phyloP scores from a whole-genome alignment of 495 filamentous ascomycete species.

The Neurospora pannonica region DNA sequence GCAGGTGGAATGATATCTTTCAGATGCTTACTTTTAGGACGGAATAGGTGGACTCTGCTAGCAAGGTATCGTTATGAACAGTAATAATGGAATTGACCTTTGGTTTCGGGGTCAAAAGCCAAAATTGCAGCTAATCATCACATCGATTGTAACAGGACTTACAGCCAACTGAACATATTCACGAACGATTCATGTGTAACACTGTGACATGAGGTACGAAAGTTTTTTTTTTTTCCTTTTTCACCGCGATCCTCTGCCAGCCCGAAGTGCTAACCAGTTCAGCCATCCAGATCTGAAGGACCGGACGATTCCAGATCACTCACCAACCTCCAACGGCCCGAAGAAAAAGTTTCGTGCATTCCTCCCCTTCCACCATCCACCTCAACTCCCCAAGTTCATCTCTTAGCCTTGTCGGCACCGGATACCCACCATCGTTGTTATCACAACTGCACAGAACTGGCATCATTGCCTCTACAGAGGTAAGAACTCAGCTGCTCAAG shows the following conservation, averaged over 20 bases:
- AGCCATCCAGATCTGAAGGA: not conserved
- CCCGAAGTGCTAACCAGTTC: not conserved
- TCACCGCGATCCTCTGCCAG: not conserved
- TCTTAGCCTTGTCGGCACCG: no score
- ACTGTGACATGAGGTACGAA: not conserved
- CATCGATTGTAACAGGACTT: not conserved
- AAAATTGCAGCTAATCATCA: not conserved
- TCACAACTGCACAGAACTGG: not conserved
- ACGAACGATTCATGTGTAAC: not conserved
- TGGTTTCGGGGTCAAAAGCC: not conserved
- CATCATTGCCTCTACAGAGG: not conserved
- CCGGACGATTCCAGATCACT: not conserved
- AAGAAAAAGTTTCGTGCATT: not conserved
- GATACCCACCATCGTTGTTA: no score
- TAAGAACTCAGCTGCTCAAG: not conserved
- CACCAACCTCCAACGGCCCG: not conserved
- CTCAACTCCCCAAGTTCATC: no score
- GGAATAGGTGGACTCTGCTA: not conserved
- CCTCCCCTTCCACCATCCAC: not conserved
- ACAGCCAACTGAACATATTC: not conserved
- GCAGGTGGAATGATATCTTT: not conserved
- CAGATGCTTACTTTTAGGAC: not conserved
- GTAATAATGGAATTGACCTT: not conserved
- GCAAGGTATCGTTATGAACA: not conserved
- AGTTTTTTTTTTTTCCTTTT: not conserved